Evolutionary conservation across 305 asterid species (phyloP), one percentile per base, ranked within the genome.

Genomic region (Withania somnifera): DNA sequence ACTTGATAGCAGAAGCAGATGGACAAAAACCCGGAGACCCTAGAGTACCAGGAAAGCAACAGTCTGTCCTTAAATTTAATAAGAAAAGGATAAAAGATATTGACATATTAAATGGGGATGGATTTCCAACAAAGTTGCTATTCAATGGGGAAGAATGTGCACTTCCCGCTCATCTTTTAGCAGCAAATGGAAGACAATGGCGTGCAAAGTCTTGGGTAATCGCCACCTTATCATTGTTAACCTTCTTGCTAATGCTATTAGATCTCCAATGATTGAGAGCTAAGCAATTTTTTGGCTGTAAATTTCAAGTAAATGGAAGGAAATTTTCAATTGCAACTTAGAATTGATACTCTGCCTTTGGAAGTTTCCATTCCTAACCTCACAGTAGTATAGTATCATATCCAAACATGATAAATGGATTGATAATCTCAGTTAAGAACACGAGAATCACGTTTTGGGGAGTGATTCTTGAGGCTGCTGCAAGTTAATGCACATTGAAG

Each of bases 111-210:
- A 82, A 61, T 0, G 90, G 91, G 1, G 97, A 94, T 69, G 98
- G 97, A 42, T 94, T 91, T 86, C 98, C 98, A 1, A 90, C 90
- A 8, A 92, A 86, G 68, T 91, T 94, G 76, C 91, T 83, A 87
- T 94, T 94, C 87, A 94, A 94, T 30, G 97, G 97, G 1, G 95
- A 90, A 73, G 97, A 92, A 82, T 94, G 98, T 50, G 89, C 98
- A 6, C 80, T 92, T 76, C 98, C 98, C 0, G 60, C 60, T 0
- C 20, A 30, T 15, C 22, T 84, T 50, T 89, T 88, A 0, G 50
- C 47, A 52, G 80, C 89, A 22, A 11, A 30, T 36, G 84, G 84
- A 50, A 11, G 58, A 8, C 15, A 40, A 26, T 8, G n/a, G 63
- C n/a, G 14, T 22, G 45, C 42, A 2, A 28, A 84, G 64, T 45